Conservation (phyloP, 2,329 filamentous ascomycete species). For the Clarireedia sp. region DNA sequence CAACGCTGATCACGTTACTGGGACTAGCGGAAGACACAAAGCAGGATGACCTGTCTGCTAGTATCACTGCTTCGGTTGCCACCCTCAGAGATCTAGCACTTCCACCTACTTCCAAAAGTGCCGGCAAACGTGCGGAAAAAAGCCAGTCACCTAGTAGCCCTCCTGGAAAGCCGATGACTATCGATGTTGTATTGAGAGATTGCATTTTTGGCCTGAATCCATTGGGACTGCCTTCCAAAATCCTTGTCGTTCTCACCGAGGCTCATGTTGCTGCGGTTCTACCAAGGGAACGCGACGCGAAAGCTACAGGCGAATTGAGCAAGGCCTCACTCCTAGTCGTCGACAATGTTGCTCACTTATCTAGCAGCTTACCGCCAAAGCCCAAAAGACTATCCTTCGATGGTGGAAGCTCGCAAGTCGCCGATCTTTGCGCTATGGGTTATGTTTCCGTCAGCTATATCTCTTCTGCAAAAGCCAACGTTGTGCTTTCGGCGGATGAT, state of each 20-base stretch:
- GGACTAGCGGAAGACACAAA: constrained; percentile 60
- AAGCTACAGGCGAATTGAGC: constrained; percentile 58
- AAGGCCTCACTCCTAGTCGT: constrained; percentile 79
- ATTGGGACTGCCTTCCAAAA: constrained; percentile 64
- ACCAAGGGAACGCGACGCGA: constrained; percentile 56
- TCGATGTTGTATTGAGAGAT: constrained; percentile 72
- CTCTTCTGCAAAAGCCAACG: constrained; percentile 64
- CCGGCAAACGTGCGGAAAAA: constrained; percentile 6
- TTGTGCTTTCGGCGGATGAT: constrained; percentile 49
- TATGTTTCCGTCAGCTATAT: constrained; percentile 84
- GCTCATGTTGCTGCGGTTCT: constrained; percentile 62
- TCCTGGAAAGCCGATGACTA: constrained; percentile 48
- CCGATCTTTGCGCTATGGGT: constrained; percentile 54
- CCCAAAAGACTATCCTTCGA: constrained; percentile 25
- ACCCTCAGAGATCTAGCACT: constrained; percentile 62
- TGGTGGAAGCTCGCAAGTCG: constrained; percentile 39
- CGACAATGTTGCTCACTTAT: constrained; percentile 55
- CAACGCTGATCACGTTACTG: constrained; percentile 72
- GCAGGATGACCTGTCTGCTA: constrained; percentile 64
- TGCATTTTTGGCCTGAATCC: constrained; percentile 83
- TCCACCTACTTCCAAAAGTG: constrained; percentile 27
- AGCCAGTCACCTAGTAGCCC: constrained; percentile 5
- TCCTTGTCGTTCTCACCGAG: constrained; percentile 71
- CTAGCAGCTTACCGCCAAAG: constrained; percentile 5
- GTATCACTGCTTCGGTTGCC: constrained; percentile 71